These are phyloP conservation scores for Brettanomyces naardenensis DNA, from an alignment of 805 yeast species.

Conservation along the genomic window DNA sequence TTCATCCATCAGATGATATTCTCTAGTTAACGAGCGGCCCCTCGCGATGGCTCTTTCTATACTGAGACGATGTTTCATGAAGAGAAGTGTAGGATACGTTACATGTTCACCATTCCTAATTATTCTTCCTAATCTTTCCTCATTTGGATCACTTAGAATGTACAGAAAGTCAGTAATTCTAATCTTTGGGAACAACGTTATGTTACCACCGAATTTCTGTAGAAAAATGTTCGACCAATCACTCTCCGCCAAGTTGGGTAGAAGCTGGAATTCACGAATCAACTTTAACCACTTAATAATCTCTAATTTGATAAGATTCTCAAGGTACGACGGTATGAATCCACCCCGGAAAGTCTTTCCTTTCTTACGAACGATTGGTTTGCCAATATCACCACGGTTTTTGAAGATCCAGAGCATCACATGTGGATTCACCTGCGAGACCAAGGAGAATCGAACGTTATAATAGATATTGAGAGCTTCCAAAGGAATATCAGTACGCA, in stretches of 20 bases:
- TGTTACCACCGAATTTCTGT: slow-evolving; percentile 67
- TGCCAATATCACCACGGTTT: slow-evolving; percentile 73
- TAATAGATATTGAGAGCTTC: slow-evolving; percentile 67
- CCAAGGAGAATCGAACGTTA: slow-evolving; percentile 68
- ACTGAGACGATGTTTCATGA: slow-evolving; percentile 53
- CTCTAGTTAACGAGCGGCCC: slow-evolving; percentile 30
- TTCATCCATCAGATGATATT: neutral
- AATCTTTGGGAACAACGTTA: slow-evolving; percentile 71
- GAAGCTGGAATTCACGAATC: slow-evolving; percentile 53
- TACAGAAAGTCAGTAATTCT: slow-evolving; percentile 50
- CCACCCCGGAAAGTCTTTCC: slow-evolving; percentile 67
- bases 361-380: slow-evolving; percentile 58
- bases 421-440: slow-evolving; percentile 80
- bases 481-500: slow-evolving; percentile 72
- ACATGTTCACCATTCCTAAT: slow-evolving; percentile 56
- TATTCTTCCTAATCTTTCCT: slow-evolving; percentile 45
- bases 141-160: slow-evolving; percentile 62
- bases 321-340: slow-evolving; percentile 62
- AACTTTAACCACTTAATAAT: slow-evolving; percentile 71
- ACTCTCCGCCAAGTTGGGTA: slow-evolving; percentile 63
- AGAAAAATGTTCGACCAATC: slow-evolving; percentile 78
- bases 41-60: slow-evolving; percentile 59
- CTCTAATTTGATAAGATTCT: slow-evolving; percentile 63
- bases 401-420: slow-evolving; percentile 68
- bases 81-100: slow-evolving; percentile 58